Conservation (phyloP, 2,329 filamentous ascomycete genomes). For the Xylaria sp. region DNA sequence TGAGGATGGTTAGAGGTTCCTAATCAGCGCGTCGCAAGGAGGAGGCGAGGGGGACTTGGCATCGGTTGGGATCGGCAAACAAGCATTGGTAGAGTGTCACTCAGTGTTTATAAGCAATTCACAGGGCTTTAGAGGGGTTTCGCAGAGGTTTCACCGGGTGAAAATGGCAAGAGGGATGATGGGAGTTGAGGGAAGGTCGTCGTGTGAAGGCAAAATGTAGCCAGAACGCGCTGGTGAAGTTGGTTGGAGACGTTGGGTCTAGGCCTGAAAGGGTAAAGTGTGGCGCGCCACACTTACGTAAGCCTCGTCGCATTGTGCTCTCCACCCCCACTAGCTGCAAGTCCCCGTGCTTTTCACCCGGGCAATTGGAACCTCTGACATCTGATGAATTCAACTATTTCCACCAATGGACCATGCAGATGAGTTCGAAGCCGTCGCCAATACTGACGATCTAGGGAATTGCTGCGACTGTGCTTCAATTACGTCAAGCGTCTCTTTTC, state of each 20-base stretch:
- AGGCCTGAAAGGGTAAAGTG: conserved; percentile 27
- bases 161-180: conserved; percentile 11
- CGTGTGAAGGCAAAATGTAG: conserved; percentile 23
- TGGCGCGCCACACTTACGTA: conserved; percentile 27
- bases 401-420: neutral
- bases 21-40: conserved; percentile 41
- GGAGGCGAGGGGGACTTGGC: conserved; percentile 34
- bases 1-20: conserved; percentile 23
- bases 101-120: neutral
- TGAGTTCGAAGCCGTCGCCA: neutral
- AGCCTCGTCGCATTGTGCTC: conserved; percentile 16
- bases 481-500: too few relatives aligned
- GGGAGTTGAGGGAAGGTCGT: conserved; percentile 27
- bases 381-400: too few relatives aligned
- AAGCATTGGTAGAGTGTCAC: conserved; percentile 36
- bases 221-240: conserved; percentile 31
- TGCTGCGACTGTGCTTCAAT: too few relatives aligned
- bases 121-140: neutral
- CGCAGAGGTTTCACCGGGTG: conserved; percentile 15
- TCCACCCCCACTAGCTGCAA: conserved; percentile 10
- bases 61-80: conserved; percentile 33
- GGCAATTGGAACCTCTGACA: too few relatives aligned
- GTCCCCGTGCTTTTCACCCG: neutral
- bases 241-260: conserved; percentile 28
- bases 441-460: too few relatives aligned